Conservation (phyloP, 2,329 filamentous ascomycete species). For the Teratosphaeria zuluensis region DNA sequence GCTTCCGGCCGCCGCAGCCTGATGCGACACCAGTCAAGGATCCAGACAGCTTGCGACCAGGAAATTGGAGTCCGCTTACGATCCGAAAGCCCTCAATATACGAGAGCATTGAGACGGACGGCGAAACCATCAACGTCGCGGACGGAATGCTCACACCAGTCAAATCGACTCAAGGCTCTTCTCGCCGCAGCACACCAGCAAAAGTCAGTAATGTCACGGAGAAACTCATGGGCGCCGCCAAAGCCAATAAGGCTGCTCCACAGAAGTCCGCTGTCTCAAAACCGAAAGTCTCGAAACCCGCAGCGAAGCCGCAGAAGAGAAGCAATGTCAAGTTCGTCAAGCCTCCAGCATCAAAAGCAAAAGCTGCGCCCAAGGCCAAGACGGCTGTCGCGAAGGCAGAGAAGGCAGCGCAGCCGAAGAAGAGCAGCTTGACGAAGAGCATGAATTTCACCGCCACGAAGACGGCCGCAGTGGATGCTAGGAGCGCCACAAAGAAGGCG, state of each 20-base stretch:
- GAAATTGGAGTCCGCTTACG: conserved; percentile 11
- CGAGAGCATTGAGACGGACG: conserved; percentile 18
- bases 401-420: conserved; percentile 6
- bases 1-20: conserved; percentile 18
- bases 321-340: conserved; percentile 18
- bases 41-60: conserved; percentile 10
- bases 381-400: conserved; percentile 7
- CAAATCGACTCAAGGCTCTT: conserved; percentile 13
- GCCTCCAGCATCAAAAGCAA: conserved; percentile 9
- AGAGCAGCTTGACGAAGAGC: conserved; percentile 1
- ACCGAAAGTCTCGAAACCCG: conserved; percentile 3
- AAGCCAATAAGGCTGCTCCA: conserved; percentile 2
- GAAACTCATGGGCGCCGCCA: conserved; percentile 10
- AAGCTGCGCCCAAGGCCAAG: conserved; percentile 8
- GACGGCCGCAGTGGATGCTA: conserved; percentile 8
- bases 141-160: conserved; percentile 24
- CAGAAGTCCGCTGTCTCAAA: conserved; percentile 7
- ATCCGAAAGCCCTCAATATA: conserved; percentile 13
- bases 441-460: conserved; percentile 11
- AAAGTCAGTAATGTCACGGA: conserved; percentile 10
- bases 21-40: conserved; percentile 13
- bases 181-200: conserved; percentile 12
- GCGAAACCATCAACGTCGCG: conserved; percentile 16
- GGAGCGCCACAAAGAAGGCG: conserved; percentile 10
- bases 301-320: conserved; percentile 13